Evolutionary conservation across 1,139 yeast genomes (phyloP).

Genomic region (Trichomonascaceae sp.): DNA sequence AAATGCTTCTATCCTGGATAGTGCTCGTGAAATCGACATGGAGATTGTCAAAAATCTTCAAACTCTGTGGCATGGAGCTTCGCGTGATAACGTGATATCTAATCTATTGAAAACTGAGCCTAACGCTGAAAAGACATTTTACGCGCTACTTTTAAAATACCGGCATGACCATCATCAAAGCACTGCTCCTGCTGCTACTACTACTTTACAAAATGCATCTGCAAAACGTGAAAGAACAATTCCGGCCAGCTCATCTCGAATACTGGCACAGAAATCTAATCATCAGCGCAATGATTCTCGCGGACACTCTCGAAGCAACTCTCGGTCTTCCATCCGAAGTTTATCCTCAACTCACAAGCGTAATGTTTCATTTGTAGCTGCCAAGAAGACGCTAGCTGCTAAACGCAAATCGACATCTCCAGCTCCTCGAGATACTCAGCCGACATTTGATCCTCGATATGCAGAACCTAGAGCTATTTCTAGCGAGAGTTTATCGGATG

Average conservation of each 20-base stretch:
- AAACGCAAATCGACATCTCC: conserved; percentile 1
- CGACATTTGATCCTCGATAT: not conserved
- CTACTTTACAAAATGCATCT: not conserved
- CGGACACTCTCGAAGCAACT: conserved; percentile 19
- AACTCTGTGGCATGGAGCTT: conserved; percentile 86
- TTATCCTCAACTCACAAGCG: conserved; percentile 24
- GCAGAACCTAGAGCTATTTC: not conserved
- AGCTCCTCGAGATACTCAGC: not conserved
- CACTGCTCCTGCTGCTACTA: conserved; percentile 1
- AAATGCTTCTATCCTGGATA: conserved; percentile 15
- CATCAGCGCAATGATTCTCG: not conserved
- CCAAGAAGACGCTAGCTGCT: conserved; percentile 6
- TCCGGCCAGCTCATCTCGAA: conserved; percentile 6
- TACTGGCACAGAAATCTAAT: not conserved
- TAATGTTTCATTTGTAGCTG: conserved; percentile 17
- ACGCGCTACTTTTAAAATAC: conserved; percentile 74
- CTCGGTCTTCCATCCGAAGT: conserved; percentile 18
- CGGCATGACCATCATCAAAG: conserved; percentile 60
- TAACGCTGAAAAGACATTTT: conserved; percentile 85
- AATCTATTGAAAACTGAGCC: conserved; percentile 54
- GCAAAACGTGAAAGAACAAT: not conserved
- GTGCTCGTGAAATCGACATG: conserved; percentile 59
- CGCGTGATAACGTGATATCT: conserved; percentile 51
- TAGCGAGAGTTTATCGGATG: not conserved
- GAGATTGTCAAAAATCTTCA: conserved; percentile 82